phyloP scores from a whole-genome alignment of 1,284 basidiomycete genomes.

The Veloboletus limbatus region DNA sequence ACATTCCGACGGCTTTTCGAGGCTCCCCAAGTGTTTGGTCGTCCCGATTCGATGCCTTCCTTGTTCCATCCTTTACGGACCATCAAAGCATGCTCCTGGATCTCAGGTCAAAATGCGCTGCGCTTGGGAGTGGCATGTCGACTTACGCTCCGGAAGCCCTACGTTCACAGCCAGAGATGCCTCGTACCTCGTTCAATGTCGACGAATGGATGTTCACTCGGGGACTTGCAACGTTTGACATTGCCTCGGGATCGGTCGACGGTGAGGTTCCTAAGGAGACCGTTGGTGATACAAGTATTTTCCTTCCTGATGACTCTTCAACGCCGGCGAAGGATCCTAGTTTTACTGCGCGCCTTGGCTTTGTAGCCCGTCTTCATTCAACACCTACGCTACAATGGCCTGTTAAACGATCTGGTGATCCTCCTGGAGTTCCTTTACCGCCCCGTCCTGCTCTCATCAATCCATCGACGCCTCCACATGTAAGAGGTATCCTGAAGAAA shows the following conservation, averaged over 20 bases:
- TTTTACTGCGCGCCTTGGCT: background rate
- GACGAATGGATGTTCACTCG: conserved; percentile 27
- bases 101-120: conserved; percentile 43
- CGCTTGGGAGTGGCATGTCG: conserved; percentile 21
- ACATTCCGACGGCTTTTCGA: conserved; percentile 60
- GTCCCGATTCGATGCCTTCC: conserved; percentile 38
- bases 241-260: conserved; percentile 5
- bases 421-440: conserved; percentile 30
- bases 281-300: conserved; percentile 4
- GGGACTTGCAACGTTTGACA: conserved; percentile 18
- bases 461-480: conserved; percentile 26
- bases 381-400: background rate
- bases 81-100: conserved; percentile 56
- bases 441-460: conserved; percentile 31
- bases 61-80: conserved; percentile 36
- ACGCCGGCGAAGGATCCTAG: conserved; percentile 9
- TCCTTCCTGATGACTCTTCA: conserved; percentile 15
- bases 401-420: conserved; percentile 8
- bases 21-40: conserved; percentile 50
- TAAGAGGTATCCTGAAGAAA: conserved; percentile 35
- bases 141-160: conserved; percentile 18
- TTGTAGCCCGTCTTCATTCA: conserved; percentile 1
- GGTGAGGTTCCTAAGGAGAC: conserved; percentile 1
- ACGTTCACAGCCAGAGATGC: background rate
- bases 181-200: conserved; percentile 4